Percentiles rank a stretch among this genome's conserved stretches.
phyloP scores from a whole-genome alignment of 1,284 basidiomycete genomes.

The Boletus smithii region DNA sequence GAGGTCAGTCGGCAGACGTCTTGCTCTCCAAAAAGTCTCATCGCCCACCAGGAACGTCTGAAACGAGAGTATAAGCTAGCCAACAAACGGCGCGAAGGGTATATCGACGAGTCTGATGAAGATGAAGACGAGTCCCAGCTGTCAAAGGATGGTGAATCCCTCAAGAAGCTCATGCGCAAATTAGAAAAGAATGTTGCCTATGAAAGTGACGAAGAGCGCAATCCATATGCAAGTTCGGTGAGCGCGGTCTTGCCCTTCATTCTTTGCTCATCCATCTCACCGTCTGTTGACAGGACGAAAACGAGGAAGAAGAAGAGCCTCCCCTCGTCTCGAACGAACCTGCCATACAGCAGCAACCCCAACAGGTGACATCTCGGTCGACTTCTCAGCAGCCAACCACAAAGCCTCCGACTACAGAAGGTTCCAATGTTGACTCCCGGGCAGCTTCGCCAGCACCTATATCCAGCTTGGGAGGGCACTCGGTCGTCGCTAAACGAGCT shows the following conservation, averaged over 20 bases:
- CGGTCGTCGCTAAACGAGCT: conserved; percentile 76
- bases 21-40: background rate
- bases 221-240: conserved; percentile 77
- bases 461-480: conserved; percentile 61
- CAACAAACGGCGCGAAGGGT: conserved; percentile 68
- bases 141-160: conserved; percentile 67
- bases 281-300: conserved; percentile 50
- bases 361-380: conserved; percentile 34
- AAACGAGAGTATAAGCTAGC: conserved; percentile 78
- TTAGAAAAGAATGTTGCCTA: conserved; percentile 72
- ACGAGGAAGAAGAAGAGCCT: conserved; percentile 63
- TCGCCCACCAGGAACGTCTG: conserved; percentile 64
- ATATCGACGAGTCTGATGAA: conserved; percentile 69
- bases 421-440: conserved; percentile 41
- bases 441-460: conserved; percentile 55
- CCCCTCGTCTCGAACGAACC: conserved; percentile 49
- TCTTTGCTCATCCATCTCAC: conserved; percentile 6
- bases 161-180: conserved; percentile 75
- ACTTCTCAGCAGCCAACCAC: conserved; percentile 34
- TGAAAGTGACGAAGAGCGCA: conserved; percentile 77
- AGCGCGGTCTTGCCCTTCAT: conserved; percentile 28
- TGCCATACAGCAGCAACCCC: conserved; percentile 53
- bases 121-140: conserved; percentile 58
- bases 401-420: conserved; percentile 32
- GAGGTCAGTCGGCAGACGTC: conserved; percentile 49